Evolutionary conservation across 129 eudicot genomes (phyloP), one percentile per base, ranked within the genome.

Genomic region (Calendula officinalis): DNA sequence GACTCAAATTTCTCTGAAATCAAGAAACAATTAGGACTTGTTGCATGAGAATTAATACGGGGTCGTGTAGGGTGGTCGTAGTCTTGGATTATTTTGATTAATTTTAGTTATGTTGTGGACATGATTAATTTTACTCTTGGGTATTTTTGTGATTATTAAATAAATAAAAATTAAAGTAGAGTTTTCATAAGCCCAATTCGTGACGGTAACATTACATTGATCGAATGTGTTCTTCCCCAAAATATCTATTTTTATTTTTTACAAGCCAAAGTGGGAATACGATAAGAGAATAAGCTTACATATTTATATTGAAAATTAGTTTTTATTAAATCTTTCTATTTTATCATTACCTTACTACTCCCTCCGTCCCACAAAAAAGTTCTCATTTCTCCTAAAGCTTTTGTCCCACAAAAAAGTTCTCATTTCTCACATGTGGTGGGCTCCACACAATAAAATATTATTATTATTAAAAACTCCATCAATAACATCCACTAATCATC

Each of bases 21-120:
- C 66, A 67, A 75, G 73, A 76, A 78, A 64, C 36, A 69, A 15
- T 50, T 61, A 57, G 84, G 70, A 66, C 11, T 77, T 12, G 68
- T 45, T 48, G 69, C 54, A 16, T 74, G 77, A 71, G 27, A 34
- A 27, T 52, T 16, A 52, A 35, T 42, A 59, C 17, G 33, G 6
- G 44, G 34, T 71, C 22, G 11, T 33, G 43, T 52, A 51, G 60
- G 56, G 70, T 45, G 64, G 43, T 42, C 1, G 55, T 64, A 64
- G 48, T 64, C 10, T 63, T 33, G 34, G 68, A 33, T 35, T 47
- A 27, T 14, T 56, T 68, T 56, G 30, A 39, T 14, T 15, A 22
- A 35, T 59, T 53, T 53, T 59, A 39, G 48, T 39, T 59, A 39
- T 57, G 63, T 39, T 59, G 13, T 7, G 48, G 44, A 11, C 60